Evolutionary conservation across 768 basidiomycete genomes (phyloP).

Genomic region (Russula griseocarnosa): DNA sequence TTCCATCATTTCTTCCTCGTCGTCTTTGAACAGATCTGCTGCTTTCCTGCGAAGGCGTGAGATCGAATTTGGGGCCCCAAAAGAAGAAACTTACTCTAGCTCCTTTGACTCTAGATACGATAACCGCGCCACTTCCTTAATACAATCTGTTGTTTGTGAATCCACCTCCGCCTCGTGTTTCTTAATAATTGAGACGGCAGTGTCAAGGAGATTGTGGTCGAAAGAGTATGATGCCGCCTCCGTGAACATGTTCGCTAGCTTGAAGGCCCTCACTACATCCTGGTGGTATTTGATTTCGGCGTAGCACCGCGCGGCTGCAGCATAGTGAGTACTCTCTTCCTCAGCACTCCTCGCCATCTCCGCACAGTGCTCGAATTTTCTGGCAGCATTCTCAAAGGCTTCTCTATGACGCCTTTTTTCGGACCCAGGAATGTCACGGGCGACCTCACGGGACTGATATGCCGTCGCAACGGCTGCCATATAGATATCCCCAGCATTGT

Average conservation of each 20-base stretch:
- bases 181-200: conserved; percentile 12
- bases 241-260: conserved; percentile 10
- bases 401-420: conserved; percentile 1
- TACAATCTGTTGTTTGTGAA: conserved; percentile 14
- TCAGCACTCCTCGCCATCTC: not conserved
- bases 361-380: conserved; percentile 8
- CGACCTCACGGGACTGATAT: conserved; percentile 11
- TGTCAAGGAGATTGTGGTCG: conserved; percentile 18
- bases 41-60: conserved; percentile 41
- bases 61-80: not conserved
- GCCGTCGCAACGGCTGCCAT: conserved; percentile 8
- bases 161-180: conserved; percentile 9
- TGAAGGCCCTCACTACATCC: conserved; percentile 7
- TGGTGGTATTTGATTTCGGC: conserved; percentile 11
- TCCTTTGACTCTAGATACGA: conserved; percentile 13
- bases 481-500: conserved; percentile 11
- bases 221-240: conserved; percentile 22
- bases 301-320: conserved; percentile 16
- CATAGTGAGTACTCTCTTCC: conserved; percentile 4
- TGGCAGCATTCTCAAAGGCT: conserved; percentile 8
- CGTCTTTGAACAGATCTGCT: conserved; percentile 44
- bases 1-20: conserved; percentile 52
- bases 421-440: conserved; percentile 7
- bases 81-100: conserved; percentile 15
- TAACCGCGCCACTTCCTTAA: conserved; percentile 13